Evolutionary conservation across 1,284 basidiomycete genomes (phyloP).

Genomic region (Vanrija sp.): DNA sequence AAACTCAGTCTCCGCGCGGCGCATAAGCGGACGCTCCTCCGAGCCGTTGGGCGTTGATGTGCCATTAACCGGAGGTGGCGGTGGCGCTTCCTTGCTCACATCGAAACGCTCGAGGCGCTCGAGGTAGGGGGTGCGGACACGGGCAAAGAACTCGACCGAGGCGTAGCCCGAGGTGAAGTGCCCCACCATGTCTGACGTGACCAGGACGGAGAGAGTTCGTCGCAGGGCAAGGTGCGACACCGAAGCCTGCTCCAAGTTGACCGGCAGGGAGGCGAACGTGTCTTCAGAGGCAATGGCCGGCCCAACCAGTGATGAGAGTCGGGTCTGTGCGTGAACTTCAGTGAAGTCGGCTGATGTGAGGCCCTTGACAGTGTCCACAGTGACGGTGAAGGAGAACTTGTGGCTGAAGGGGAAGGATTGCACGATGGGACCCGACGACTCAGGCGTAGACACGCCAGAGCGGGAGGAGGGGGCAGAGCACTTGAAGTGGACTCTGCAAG

Average conservation of each 20-base stretch:
- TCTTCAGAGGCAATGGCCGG: constrained; percentile 67
- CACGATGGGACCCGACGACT: constrained; percentile 14
- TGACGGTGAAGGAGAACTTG: constrained; percentile 75
- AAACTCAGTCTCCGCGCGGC: constrained; percentile 86
- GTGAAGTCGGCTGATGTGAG: constrained; percentile 79
- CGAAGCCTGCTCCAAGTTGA: constrained; percentile 69
- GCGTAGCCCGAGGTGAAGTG: constrained; percentile 72
- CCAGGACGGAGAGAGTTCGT: constrained; percentile 70
- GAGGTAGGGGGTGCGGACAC: constrained; percentile 71
- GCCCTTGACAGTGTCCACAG: constrained; percentile 79
- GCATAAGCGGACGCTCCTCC: constrained; percentile 59
- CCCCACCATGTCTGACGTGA: constrained; percentile 66
- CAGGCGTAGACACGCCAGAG: constrained; percentile 37
- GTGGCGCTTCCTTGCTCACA: constrained; percentile 4
- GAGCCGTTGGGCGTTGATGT: background rate
- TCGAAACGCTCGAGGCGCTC: constrained; percentile 72
- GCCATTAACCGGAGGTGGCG: background rate
- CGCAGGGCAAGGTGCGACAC: constrained; percentile 74
- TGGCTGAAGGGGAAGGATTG: constrained; percentile 58
- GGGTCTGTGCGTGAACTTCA: constrained; percentile 75
- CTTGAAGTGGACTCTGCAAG: constrained; percentile 65
- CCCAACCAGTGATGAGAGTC: constrained; percentile 75
- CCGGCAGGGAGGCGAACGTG: constrained; percentile 66
- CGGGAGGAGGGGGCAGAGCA: constrained; percentile 6
- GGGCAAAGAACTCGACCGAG: constrained; percentile 82